These are phyloP conservation scores for Anastatica hierochuntica DNA, from an alignment of 345 rosid genomes.

Conservation along the genomic window DNA sequence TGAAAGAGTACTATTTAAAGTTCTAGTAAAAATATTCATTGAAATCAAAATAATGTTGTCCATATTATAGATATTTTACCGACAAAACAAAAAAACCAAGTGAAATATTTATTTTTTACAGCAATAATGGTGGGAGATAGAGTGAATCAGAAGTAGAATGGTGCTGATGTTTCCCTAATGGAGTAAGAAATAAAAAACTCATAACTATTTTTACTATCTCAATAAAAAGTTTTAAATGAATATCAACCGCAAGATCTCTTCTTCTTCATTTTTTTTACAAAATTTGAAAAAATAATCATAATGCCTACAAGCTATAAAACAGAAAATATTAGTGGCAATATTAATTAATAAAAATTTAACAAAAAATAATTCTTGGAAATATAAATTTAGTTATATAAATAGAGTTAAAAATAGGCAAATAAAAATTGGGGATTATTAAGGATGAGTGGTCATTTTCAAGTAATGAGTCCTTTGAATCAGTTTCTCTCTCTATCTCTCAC, in stretches of 20 bases:
- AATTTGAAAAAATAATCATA: neutral
- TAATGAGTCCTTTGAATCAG: slow-evolving; percentile 32
- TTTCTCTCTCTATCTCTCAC: slow-evolving; percentile 29
- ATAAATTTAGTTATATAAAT: slow-evolving; percentile 13
- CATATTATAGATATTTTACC: no score
- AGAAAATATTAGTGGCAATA: neutral
- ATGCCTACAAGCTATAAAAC: neutral
- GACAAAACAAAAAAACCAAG: no score
- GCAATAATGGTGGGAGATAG: slow-evolving; percentile 19
- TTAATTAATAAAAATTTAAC: no score
- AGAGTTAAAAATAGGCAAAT: slow-evolving; percentile 1
- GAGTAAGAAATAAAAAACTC: slow-evolving; percentile 23
- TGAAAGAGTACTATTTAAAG: no score
- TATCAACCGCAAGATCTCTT: slow-evolving; percentile 10
- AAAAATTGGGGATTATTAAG: slow-evolving; percentile 18
- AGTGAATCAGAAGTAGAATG: slow-evolving; percentile 28
- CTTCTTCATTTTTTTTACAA: no score
- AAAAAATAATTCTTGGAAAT: slow-evolving; percentile 10
- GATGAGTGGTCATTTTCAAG: slow-evolving; percentile 31
- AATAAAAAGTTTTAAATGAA: neutral
- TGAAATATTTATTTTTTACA: no score
- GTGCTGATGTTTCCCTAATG: slow-evolving; percentile 26
- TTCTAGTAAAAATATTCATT: no score
- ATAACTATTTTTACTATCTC: slow-evolving; percentile 12
- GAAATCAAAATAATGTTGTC: no score